Percentiles rank a stretch among this genome's conserved stretches.
Conservation (phyloP, 2,329 filamentous ascomycete species). For the Pseudogymnoascus sp. region DNA sequence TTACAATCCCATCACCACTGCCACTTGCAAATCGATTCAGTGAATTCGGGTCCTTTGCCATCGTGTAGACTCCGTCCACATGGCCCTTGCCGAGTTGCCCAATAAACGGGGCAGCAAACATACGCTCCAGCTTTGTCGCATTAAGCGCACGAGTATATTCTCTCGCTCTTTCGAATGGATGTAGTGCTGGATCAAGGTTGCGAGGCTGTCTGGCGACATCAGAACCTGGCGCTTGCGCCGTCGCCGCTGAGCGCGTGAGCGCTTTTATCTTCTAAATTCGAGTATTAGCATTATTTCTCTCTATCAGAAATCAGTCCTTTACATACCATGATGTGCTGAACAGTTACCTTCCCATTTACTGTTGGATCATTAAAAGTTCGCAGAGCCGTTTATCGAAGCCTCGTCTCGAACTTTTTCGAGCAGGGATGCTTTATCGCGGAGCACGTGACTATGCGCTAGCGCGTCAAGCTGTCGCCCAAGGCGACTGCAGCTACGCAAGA, state of each 20-base stretch:
- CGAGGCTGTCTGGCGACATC: slow-evolving; percentile 56
- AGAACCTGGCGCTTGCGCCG: slow-evolving; percentile 58
- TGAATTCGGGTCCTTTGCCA: slow-evolving; percentile 70
- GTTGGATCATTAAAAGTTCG: not conserved
- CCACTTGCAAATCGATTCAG: slow-evolving; percentile 71
- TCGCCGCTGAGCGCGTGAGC: slow-evolving; percentile 54
- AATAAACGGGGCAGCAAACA: slow-evolving; percentile 81
- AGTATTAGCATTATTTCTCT: not conserved
- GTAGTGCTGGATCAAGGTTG: slow-evolving; percentile 73
- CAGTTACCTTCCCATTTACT: slow-evolving; percentile 13
- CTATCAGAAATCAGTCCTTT: not conserved
- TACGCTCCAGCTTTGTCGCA: slow-evolving; percentile 86
- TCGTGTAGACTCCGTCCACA: slow-evolving; percentile 78
- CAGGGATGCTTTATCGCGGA: slow-evolving; percentile 9
- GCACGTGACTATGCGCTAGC: slow-evolving; percentile 3
- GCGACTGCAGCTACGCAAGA: slow-evolving; percentile 14
- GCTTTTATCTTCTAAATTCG: slow-evolving; percentile 50
- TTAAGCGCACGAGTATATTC: slow-evolving; percentile 73
- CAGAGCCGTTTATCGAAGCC: slow-evolving; percentile 1
- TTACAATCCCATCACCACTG: slow-evolving; percentile 85
- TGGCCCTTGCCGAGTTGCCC: slow-evolving; percentile 82
- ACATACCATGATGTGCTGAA: slow-evolving; percentile 26
- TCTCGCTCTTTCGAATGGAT: slow-evolving; percentile 83
- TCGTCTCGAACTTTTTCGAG: slow-evolving; percentile 13
- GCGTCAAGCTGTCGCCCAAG: slow-evolving; percentile 13